Base-by-base conservation (phyloP, 164 flowering plant species). In the Aristolochia fimbriata region DNA sequence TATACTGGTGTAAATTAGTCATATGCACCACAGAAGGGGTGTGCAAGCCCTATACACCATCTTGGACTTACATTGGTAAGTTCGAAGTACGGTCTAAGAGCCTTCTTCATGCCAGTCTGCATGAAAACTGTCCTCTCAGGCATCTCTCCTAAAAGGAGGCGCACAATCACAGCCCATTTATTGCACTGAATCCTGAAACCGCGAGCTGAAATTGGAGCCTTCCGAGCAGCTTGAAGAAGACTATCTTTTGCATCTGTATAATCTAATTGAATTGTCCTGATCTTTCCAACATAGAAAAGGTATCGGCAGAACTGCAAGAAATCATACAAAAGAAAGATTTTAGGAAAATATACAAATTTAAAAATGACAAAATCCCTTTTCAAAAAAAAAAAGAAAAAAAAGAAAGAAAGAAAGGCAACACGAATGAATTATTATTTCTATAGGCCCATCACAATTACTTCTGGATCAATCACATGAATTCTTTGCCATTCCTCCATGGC, bases 41-140 rank as follows among this genome's bases (percentile, higher is more conserved):
- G n/a, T n/a, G n/a, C n/a, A n/a, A n/a, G n/a, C n/a, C n/a, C n/a
- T n/a, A n/a, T n/a, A 27, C 30, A 27, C 30, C 8, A 37, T 37
- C 17, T 47, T 45, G 25, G 8, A 80, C 96, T 78, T 49, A 90
- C 98, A 80, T 93, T 93, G 67, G 98, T 93, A 57, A 89, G 88
- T 70, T 92, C 98, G 73, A 92, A 92, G 76, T 92, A 92, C 19
- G 98, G 98, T 77, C 88, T 85, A 70, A 90, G 74, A 63, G 94
- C 88, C 68, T 78, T 82, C 74, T 85, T 91, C 97, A 92, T 92
- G 57, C 97, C 96, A 60, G 80, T 89, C 80, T 92, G 98, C 91
- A 86, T 79, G 52, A 93, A 93, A n/a, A 86, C 81, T 20, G 94
- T 89, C 65, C 98, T 78, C 75, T 93, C 98, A 5, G 98, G 98